phyloP scores from a whole-genome alignment of 2,329 filamentous ascomycete genomes.

The Botrytis byssoidea region DNA sequence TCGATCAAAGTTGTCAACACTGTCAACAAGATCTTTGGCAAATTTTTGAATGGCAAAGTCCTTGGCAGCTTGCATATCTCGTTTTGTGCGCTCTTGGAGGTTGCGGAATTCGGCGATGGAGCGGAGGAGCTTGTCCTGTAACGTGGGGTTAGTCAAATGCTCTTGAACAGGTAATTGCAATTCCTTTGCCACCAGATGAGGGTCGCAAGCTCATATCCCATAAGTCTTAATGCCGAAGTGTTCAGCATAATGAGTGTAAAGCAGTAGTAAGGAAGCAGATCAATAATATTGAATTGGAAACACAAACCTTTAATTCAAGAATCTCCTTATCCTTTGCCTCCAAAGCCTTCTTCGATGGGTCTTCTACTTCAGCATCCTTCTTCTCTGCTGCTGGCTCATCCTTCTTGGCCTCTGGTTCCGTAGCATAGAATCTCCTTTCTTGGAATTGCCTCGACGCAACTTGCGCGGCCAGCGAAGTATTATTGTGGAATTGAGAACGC shows the following conservation, averaged over 20 bases:
- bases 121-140: conserved; percentile 92
- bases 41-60: conserved; percentile 95
- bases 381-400: conserved; percentile 43
- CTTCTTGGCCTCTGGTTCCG: conserved; percentile 47
- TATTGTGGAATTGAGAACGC: conserved; percentile 26
- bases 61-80: conserved; percentile 81
- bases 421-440: conserved; percentile 38
- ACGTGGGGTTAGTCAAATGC: conserved; percentile 16
- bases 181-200: neutral
- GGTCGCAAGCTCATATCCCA: neutral
- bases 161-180: conserved; percentile 10
- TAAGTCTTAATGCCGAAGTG: too few species aligned
- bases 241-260: neutral
- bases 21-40: conserved; percentile 91
- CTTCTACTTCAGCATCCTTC: conserved; percentile 44
- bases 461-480: conserved; percentile 18
- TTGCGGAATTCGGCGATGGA: conserved; percentile 96
- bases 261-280: neutral
- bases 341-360: conserved; percentile 61
- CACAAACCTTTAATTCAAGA: conserved; percentile 78
- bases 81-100: conserved; percentile 89
- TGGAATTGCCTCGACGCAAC: conserved; percentile 17
- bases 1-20: conserved; percentile 95
- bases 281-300: conserved; percentile 27
- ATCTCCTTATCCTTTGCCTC: conserved; percentile 71